These are phyloP conservation scores for Termitomyces sp. DNA, from an alignment of 768 basidiomycete species.

Conservation along the genomic window DNA sequence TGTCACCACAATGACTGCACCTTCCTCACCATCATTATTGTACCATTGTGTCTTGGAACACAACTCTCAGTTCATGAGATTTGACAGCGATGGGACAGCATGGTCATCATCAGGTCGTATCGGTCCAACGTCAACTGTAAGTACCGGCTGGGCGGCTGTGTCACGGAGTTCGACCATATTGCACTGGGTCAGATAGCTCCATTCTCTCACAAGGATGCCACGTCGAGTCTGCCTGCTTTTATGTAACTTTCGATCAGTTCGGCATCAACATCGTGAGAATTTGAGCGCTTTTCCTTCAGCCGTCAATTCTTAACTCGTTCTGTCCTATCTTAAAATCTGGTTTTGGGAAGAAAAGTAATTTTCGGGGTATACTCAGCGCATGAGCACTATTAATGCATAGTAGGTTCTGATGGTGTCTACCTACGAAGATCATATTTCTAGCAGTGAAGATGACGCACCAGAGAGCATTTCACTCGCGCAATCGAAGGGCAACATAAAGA, in stretches of 20 bases:
- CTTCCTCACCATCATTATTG: not conserved
- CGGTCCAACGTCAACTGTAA: not conserved
- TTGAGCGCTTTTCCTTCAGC: not conserved
- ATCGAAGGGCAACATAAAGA: conserved; percentile 13
- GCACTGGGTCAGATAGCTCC: not conserved
- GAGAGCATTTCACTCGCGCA: conserved; percentile 16
- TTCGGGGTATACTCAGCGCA: not conserved
- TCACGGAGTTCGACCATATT: not conserved
- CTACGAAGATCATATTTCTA: conserved; percentile 7
- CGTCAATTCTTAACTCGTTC: not conserved
- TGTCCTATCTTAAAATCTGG: not conserved
- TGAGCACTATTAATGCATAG: not conserved
- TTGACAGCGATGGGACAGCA: not conserved
- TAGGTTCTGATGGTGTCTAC: conserved; percentile 6
- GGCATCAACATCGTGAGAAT: conserved; percentile 2
- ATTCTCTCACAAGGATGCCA: not conserved
- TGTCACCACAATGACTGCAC: not conserved
- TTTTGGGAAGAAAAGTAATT: not conserved
- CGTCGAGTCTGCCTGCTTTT: no score
- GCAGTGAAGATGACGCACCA: conserved; percentile 17
- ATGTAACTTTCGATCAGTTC: not conserved
- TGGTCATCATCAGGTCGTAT: not conserved
- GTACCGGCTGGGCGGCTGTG: no score
- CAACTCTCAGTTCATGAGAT: not conserved
- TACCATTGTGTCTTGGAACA: not conserved